Percentiles rank a stretch among this genome's conserved stretches.
These are phyloP conservation scores for Abortiporus biennis DNA, from an alignment of 1,284 basidiomycete genomes.

Conservation along the genomic window DNA sequence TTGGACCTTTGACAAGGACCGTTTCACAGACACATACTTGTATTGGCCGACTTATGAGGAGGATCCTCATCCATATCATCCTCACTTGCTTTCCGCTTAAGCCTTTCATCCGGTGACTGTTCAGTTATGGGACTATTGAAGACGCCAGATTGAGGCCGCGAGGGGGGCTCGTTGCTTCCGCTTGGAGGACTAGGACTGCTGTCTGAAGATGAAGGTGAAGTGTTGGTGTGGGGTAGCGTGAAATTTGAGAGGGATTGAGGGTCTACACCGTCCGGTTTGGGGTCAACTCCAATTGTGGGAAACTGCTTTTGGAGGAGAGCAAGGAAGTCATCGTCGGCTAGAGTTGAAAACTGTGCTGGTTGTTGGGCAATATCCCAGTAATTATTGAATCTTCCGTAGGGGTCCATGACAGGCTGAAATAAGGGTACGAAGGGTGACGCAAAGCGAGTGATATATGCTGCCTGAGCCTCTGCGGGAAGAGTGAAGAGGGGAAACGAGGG, in stretches of 20 bases:
- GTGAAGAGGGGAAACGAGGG: too few relatives aligned
- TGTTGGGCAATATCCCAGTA: conserved; percentile 68
- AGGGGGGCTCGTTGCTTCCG: conserved; percentile 27
- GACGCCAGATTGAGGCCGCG: conserved; percentile 26
- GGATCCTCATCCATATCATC: conserved; percentile 52
- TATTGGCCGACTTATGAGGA: conserved; percentile 60
- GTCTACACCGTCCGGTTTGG: conserved; percentile 38
- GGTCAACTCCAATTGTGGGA: conserved; percentile 21
- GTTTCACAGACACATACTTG: conserved; percentile 33
- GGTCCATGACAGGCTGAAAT: too few relatives aligned
- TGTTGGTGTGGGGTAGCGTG: conserved; percentile 33
- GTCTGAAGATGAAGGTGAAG: conserved; percentile 50
- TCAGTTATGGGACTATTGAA: conserved; percentile 16
- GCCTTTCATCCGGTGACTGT: conserved; percentile 33
- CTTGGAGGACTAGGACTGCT: conserved; percentile 71
- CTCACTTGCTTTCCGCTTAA: conserved; percentile 72
- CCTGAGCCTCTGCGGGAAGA: too few relatives aligned
- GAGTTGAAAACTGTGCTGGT: conserved; percentile 49
- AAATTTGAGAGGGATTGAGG: conserved; percentile 47
- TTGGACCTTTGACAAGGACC: too few relatives aligned
- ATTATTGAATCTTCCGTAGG: conserved; percentile 28
- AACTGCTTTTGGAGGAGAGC: conserved; percentile 74
- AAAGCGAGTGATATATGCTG: too few relatives aligned
- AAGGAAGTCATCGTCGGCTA: conserved; percentile 73
- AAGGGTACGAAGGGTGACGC: too few relatives aligned